Conservation (phyloP, 257 asterid species). For the Prunella vulgaris region DNA sequence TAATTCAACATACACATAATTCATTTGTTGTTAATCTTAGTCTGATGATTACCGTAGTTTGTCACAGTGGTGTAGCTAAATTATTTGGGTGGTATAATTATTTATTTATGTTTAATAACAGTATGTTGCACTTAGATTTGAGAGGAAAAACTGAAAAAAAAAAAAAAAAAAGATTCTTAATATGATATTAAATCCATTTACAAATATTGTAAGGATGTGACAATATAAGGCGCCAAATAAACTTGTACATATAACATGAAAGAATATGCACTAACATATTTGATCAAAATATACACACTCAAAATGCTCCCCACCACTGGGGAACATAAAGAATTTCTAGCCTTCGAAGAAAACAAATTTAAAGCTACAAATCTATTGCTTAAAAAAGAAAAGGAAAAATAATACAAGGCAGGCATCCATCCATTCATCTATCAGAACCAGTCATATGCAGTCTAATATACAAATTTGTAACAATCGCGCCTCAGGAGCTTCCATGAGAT, state of each 20-base stretch:
- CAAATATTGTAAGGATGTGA: background rate
- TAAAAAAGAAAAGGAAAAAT: constrained; percentile 4
- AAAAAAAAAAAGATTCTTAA: background rate
- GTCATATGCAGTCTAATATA: constrained; percentile 29
- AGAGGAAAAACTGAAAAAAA: background rate
- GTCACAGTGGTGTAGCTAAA: background rate
- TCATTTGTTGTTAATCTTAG: background rate
- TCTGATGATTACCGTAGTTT: background rate
- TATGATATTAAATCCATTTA: background rate
- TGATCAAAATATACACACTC: constrained; percentile 36
- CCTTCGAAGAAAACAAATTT: constrained; percentile 26
- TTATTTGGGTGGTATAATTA: background rate
- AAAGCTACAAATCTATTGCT: constrained; percentile 30
- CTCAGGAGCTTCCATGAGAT: constrained; percentile 89
- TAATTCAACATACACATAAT: background rate
- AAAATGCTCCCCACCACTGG: constrained; percentile 21
- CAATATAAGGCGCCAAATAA: constrained; percentile 8
- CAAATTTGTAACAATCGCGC: constrained; percentile 25
- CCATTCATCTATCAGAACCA: constrained; percentile 22
- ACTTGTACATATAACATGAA: constrained; percentile 19
- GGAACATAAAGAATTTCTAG: constrained; percentile 32
- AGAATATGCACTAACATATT: constrained; percentile 22
- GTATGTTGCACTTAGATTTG: background rate
- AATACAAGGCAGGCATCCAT: constrained; percentile 15
- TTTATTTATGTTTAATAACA: background rate